phyloP scores from a whole-genome alignment of 2,329 filamentous ascomycete genomes.

The Xylaria sp. region DNA sequence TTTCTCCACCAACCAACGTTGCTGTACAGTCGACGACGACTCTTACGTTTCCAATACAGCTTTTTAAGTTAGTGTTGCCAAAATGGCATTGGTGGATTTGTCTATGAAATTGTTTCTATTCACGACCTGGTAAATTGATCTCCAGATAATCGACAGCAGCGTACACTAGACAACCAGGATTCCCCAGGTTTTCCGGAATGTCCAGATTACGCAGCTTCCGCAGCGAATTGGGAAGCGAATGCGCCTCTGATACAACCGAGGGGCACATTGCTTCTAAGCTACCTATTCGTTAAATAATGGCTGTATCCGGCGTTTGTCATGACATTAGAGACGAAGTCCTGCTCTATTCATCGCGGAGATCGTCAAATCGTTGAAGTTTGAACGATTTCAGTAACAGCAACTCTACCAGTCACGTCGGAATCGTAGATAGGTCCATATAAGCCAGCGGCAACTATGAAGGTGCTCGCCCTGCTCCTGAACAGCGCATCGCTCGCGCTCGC shows the following conservation, averaged over 20 bases:
- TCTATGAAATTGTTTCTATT: slow-evolving; percentile 23
- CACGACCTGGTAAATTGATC: background rate
- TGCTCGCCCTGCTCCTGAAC: slow-evolving; percentile 17
- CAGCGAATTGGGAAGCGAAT: slow-evolving; percentile 31
- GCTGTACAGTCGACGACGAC: background rate
- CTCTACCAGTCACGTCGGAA: background rate
- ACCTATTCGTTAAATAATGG: slow-evolving; percentile 14
- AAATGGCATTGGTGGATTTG: slow-evolving; percentile 33
- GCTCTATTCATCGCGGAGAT: background rate
- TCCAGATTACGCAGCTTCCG: slow-evolving; percentile 18
- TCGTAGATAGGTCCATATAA: background rate
- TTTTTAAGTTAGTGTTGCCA: slow-evolving; percentile 18
- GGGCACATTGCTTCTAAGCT: background rate
- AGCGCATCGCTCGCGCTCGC: slow-evolving; percentile 40
- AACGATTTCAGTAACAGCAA: background rate
- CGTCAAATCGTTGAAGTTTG: background rate
- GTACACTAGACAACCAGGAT: background rate
- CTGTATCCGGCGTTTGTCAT: background rate
- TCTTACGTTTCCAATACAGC: slow-evolving; percentile 1
- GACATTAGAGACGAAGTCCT: background rate
- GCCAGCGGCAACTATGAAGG: slow-evolving; percentile 23
- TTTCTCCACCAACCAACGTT: slow-evolving; percentile 37
- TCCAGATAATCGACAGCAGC: background rate
- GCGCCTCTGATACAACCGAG: background rate
- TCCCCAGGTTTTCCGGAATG: slow-evolving; percentile 21